Conservation (phyloP, 1,139 yeast species). For the Candida sojae region DNA sequence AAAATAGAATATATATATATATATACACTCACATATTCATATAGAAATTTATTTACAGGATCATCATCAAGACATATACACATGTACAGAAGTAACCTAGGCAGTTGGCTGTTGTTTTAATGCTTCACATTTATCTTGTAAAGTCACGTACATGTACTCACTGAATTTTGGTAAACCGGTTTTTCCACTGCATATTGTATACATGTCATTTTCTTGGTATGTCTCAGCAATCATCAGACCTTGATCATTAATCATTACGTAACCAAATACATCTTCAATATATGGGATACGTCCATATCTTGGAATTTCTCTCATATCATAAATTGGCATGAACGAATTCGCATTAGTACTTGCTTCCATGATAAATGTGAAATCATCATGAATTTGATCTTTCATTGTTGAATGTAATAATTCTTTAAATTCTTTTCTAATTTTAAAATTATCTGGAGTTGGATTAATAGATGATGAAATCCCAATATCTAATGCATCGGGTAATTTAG, state of each 20-base stretch:
- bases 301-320: constrained; percentile 70
- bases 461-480: constrained; percentile 26
- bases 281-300: constrained; percentile 71
- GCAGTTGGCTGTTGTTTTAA: neutral
- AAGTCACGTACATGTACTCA: constrained; percentile 50
- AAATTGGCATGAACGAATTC: constrained; percentile 67
- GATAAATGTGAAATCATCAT: constrained; percentile 57
- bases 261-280: constrained; percentile 72
- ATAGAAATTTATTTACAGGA: no score
- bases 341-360: constrained; percentile 65
- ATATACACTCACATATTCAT: neutral
- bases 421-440: constrained; percentile 26
- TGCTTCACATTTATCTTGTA: constrained; percentile 26
- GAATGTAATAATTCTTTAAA: constrained; percentile 32
- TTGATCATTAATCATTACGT: constrained; percentile 57
- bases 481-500: constrained; percentile 27
- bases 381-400: constrained; percentile 25
- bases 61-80: neutral
- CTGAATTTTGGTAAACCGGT: constrained; percentile 61
- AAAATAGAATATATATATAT: constrained; percentile 1
- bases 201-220: constrained; percentile 63
- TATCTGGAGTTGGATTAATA: constrained; percentile 21
- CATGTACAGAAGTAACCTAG: neutral
- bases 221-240: constrained; percentile 56
- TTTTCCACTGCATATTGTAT: constrained; percentile 54